Conservation (phyloP, 805 yeast genomes). For the Cyberlindnera nakhonratchasimensis region DNA sequence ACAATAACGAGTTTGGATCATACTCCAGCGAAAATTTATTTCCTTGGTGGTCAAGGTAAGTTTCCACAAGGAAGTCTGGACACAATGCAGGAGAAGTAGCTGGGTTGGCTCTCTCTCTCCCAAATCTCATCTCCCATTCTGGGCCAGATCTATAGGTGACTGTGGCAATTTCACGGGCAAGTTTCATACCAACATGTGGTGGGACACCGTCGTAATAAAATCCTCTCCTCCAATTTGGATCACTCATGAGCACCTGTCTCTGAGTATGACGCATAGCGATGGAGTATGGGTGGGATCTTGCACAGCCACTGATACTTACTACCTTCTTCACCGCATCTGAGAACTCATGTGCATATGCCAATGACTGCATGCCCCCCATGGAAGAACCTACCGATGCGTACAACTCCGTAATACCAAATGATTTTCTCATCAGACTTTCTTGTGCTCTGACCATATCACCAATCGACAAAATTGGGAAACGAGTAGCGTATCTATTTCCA, state of each 20-base stretch:
- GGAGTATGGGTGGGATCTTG: slow-evolving; percentile 89
- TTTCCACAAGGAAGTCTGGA: slow-evolving; percentile 90
- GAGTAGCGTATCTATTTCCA: slow-evolving; percentile 67
- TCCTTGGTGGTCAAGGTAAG: slow-evolving; percentile 92
- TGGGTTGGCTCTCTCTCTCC: slow-evolving; percentile 82
- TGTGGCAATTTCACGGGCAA: slow-evolving; percentile 91
- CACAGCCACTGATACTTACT: slow-evolving; percentile 86
- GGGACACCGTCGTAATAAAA: slow-evolving; percentile 76
- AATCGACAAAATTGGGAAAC: slow-evolving; percentile 81
- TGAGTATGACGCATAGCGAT: slow-evolving; percentile 93
- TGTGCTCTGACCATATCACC: slow-evolving; percentile 93
- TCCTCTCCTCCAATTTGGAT: slow-evolving; percentile 93
- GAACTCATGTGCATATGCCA: slow-evolving; percentile 83
- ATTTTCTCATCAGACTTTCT: slow-evolving; percentile 57
- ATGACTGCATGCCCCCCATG: slow-evolving; percentile 98
- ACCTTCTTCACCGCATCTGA: slow-evolving; percentile 71
- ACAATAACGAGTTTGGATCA: slow-evolving; percentile 85
- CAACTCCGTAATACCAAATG: slow-evolving; percentile 59
- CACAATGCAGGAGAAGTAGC: slow-evolving; percentile 79
- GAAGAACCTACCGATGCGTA: slow-evolving; percentile 86
- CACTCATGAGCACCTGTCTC: slow-evolving; percentile 90
- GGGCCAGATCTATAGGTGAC: slow-evolving; percentile 94
- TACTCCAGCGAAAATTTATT: slow-evolving; percentile 89
- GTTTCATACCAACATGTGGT: slow-evolving; percentile 93
- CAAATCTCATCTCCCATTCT: slow-evolving; percentile 93